Evolutionary conservation across 1,139 yeast species (phyloP), one percentile per base, ranked within the genome.

Genomic region (Blastobotrys petasosporus): DNA sequence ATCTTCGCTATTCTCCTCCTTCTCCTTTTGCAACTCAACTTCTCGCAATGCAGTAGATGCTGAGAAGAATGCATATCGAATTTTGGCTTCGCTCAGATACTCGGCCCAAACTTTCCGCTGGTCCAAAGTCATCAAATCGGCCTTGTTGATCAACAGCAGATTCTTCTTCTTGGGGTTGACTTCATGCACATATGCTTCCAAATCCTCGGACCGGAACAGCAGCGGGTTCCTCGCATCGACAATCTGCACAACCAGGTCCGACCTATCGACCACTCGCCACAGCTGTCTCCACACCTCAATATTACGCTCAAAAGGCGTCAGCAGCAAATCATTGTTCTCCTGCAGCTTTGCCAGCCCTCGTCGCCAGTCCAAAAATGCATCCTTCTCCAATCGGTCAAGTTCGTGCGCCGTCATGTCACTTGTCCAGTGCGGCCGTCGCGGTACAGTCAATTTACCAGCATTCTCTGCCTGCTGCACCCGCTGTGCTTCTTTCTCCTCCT

Each of bases 231-330:
- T 76, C 7, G 97, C 97, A 70, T 94, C 99, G 30, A 92, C 98
- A 70, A 94, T 94, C 64, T 94, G 99, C 3, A 94, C 97, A 40
- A 94, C 79, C 58, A 94, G 74, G 66, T 92, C 97, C 41, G 94
- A 85, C 62, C 98, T 77, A 65, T 94, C 99, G 13, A 90, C 87
- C 44, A 94, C 99, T 68, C 99, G 77, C 99, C 99, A 94, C 56
- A 94, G 71, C 67, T 94, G 99, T 64, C 94, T 81, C 99, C 99
- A 94, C 50, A 94, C 97, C 71, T 92, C 97, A 56, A 94, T 74
- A 63, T 94, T 94, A 67, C 98, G 79, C 69, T 94, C 99, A 63
- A 92, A 94, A 1, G 99, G 99, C 0, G 99, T 94, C 64, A 94
- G 74, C 52, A 90, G 71, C 57, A 94, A 71, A 63, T 92, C 96